Base-by-base conservation (phyloP, 495 filamentous ascomycete genomes). In the Annulohypoxylon stygium region DNA sequence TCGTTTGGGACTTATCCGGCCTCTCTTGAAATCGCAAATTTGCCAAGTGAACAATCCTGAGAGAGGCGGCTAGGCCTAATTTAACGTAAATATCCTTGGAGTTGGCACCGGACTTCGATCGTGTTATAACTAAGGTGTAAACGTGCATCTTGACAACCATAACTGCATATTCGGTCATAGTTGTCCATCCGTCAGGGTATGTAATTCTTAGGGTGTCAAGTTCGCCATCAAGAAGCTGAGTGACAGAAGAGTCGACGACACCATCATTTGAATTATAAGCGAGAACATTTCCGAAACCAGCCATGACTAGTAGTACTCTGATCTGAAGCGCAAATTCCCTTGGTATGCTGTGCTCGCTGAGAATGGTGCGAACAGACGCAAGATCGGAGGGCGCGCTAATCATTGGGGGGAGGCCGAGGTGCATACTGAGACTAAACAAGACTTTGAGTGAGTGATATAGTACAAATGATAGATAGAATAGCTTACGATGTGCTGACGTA, bases 181-280 rank as follows among this genome's bases (percentile, higher is more conserved):
- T 61, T 18, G 75, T 69, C 76, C 75, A 79, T 41, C 69, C 63
- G 6, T 76, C 76, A 11, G 72, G 64, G 20, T 62, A 75, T 12
- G 50, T 65, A 55, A 69, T 48, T 57, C 62, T 76, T 1, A 80
- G 51, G 12, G 66, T 57, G 18, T 79, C 74, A 9, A 80, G 74
- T 36, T 80, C 76, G 3, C 69, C 61, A 16, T 80, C 78, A 10
- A 80, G 76, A 47, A 80, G 75, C 30, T 78, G 77, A 20, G 78
- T 74, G 39, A 80, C 65, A 9, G 77, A 78, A 10, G 73, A 75
- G 45, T 79, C 71, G 54, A 78, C 67, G 12, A 75, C 69, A 36
- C 67, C 73, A 61, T 79, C 77, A 55, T 75, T 75, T 11, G 69
- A 69, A 26, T 68, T 74, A 18, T 79, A 73, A 9, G 70, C 55